Base-by-base conservation (phyloP, 306 rosid genomes). In the Dryas drummondii region DNA sequence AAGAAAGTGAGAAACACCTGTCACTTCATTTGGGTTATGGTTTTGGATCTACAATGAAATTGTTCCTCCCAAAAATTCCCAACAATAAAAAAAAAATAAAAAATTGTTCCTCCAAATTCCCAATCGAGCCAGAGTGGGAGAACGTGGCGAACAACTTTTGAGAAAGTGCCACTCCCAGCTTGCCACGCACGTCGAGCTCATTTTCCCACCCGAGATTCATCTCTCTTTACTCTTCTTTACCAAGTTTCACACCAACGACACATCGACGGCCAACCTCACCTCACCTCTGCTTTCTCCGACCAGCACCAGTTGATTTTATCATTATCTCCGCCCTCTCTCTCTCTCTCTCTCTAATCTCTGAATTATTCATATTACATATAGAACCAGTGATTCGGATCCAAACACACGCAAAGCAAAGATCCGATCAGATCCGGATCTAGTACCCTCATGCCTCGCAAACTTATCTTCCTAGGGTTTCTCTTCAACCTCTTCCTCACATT, bases 401-500 rank as follows among this genome's bases (percentile, higher is more conserved):
- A 71, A 17, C n/a, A 10, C 32, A 71, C 73, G 9, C 32, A 47
- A 44, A 54, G 60, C 6, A 26, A 26, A 62, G 80, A 71, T 79
- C 79, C 62, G 70, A 49, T 58, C 74, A 15, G 80, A 71, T 81
- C 86, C 70, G 84, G 84, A 81, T 81, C 76, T 70, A 70, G 22
- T 17, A 26, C 56, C 82, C 93, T 73, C 83, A 91, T 91, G 97
- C 92, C 88, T 91, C 91, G 50, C 69, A 74, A 68, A 80, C 82
- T 85, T 68, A 2, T 72, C 76, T 48, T 81, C 71, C 74, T 82
- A 13, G 82, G 81, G 81, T 65, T 85, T 49, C 73, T 78, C 27
- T 66, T 67, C 17, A 44, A 53, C 42, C 8, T 78, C 53, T 22
- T 69, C 51, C 12, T 76, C 32, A n/a, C 64, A 26, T 59, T 89